These are phyloP conservation scores for Fonsecaea multimorphosa DNA, from an alignment of 2,329 filamentous ascomycete species.

Conservation along the genomic window DNA sequence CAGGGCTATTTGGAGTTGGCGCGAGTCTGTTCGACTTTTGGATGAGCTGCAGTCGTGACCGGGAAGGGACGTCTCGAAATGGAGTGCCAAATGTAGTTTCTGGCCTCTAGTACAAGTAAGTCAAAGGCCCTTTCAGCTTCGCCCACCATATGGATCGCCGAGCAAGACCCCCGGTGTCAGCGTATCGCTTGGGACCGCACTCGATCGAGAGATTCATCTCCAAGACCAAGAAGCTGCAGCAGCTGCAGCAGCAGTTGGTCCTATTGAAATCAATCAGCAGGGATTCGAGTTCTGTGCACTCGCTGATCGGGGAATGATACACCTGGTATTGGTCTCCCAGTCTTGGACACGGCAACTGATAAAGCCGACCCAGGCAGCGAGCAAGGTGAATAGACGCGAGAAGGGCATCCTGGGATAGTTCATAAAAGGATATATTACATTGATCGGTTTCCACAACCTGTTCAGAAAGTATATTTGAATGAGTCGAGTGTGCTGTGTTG, in stretches of 20 bases:
- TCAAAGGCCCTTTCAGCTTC: too few relatives aligned
- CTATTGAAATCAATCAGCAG: too few relatives aligned
- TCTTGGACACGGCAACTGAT: background rate
- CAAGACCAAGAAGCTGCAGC: too few relatives aligned
- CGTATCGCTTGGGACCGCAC: too few relatives aligned
- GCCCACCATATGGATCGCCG: too few relatives aligned
- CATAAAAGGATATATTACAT: background rate
- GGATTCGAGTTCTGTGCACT: background rate
- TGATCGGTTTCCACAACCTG: too few relatives aligned
- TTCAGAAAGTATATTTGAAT: background rate
- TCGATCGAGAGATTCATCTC: too few relatives aligned
- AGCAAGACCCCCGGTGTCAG: too few relatives aligned
- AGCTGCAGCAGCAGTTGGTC: too few relatives aligned
- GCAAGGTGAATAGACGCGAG: background rate
- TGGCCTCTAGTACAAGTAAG: too few relatives aligned
- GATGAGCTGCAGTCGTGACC: background rate
- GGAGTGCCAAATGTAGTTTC: too few relatives aligned
- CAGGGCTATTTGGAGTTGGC: background rate
- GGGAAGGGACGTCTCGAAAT: background rate
- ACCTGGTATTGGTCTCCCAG: background rate
- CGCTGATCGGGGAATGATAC: too few relatives aligned
- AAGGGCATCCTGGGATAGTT: background rate
- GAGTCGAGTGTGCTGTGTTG: background rate
- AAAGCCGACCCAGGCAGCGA: background rate
- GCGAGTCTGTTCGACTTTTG: background rate